phyloP scores from a whole-genome alignment of 2,329 filamentous ascomycete genomes.

The Cytospora piceae region DNA sequence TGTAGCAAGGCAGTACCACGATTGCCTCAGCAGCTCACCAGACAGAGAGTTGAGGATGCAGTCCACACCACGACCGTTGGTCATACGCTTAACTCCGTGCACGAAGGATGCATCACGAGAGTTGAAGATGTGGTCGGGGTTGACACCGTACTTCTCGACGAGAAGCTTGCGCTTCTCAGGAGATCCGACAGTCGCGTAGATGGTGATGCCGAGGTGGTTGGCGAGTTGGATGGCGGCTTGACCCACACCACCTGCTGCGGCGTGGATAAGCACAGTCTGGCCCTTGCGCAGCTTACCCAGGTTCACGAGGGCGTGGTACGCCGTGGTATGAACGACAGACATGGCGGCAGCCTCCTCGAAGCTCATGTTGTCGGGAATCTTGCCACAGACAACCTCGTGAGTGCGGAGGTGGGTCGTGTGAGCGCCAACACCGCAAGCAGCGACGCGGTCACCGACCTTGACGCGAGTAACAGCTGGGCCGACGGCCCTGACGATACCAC shows the following conservation, averaged over 20 bases:
- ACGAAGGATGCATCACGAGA: conserved; percentile 36
- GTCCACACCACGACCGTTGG: conserved; percentile 33
- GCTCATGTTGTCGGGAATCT: conserved; percentile 39
- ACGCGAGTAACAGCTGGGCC: not conserved
- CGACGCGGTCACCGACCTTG: conserved; percentile 5
- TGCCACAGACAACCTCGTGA: not conserved
- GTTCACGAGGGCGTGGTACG: conserved; percentile 38
- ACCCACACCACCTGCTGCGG: conserved; percentile 35
- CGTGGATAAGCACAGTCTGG: conserved; percentile 36
- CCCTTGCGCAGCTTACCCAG: conserved; percentile 37
- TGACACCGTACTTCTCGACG: conserved; percentile 36
- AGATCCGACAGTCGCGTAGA: conserved; percentile 41
- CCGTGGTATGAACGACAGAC: conserved; percentile 38
- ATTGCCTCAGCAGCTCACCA: conserved; percentile 33
- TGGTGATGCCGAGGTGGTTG: conserved; percentile 30
- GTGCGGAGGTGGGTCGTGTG: not conserved
- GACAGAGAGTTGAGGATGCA: conserved; percentile 33
- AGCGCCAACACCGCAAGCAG: not conserved
- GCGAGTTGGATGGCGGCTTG: conserved; percentile 33
- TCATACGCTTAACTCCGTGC: conserved; percentile 33
- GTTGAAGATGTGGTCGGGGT: conserved; percentile 36
- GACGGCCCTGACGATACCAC: not conserved
- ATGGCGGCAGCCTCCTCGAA: conserved; percentile 41
- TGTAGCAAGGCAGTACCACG: conserved; percentile 15
- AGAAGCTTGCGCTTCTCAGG: conserved; percentile 39